These are phyloP conservation scores for Rhodotorula sp. DNA, from an alignment of 1,284 basidiomycete genomes.

Conservation along the genomic window DNA sequence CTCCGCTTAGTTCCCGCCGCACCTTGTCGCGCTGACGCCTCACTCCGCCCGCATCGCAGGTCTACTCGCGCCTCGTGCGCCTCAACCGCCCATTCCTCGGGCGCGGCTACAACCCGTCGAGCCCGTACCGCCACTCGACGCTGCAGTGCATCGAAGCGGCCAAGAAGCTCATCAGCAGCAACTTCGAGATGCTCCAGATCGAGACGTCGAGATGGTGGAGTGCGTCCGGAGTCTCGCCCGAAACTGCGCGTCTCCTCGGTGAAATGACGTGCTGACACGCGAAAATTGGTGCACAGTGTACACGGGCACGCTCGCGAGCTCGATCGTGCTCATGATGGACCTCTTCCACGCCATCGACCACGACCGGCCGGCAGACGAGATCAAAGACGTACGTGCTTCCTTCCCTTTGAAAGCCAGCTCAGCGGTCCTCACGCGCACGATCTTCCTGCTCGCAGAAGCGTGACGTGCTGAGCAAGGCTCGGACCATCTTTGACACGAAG, in stretches of 20 bases:
- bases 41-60: slow-evolving; percentile 9
- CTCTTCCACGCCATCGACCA: slow-evolving; percentile 40
- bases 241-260: no score
- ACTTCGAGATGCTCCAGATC: slow-evolving; percentile 32
- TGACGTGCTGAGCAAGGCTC: slow-evolving; percentile 29
- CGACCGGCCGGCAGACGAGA: slow-evolving; percentile 13
- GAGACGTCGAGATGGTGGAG: slow-evolving; percentile 36
- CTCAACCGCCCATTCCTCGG: slow-evolving; percentile 40
- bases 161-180: slow-evolving; percentile 28
- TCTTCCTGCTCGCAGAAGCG: slow-evolving; percentile 23
- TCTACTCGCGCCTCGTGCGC: slow-evolving; percentile 42
- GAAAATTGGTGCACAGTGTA: slow-evolving; percentile 11
- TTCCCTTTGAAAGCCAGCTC: not conserved
- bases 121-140: slow-evolving; percentile 33
- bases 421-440: not conserved
- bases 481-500: slow-evolving; percentile 32
- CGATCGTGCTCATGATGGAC: slow-evolving; percentile 41
- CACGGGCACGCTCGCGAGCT: slow-evolving; percentile 33
- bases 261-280: no score
- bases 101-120: slow-evolving; percentile 35
- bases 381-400: slow-evolving; percentile 14
- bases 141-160: slow-evolving; percentile 36
- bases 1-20: not conserved
- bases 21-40: not conserved
- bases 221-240: no score